A percentile compares a stretch with the other conserved stretches of the same genome.
Evolutionary conservation across 2,329 filamentous ascomycete species (phyloP).

Genomic region (Talaromyces verruculosus): DNA sequence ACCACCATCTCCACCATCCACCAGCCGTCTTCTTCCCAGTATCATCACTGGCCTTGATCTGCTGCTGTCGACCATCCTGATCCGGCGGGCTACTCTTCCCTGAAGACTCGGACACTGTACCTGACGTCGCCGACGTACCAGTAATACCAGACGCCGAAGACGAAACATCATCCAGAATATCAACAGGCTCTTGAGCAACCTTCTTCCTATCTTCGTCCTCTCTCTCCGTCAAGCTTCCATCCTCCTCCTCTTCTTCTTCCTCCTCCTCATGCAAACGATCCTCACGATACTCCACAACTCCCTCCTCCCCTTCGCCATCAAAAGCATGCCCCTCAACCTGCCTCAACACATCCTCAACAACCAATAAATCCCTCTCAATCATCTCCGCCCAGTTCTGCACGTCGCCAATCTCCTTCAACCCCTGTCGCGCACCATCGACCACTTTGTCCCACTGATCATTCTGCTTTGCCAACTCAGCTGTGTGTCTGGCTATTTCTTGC

Average conservation of each 20-base stretch:
- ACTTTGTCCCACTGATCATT: constrained; percentile 56
- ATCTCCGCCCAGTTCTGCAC: constrained; percentile 66
- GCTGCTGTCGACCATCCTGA: neutral
- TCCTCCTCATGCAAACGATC: neutral
- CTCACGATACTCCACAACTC: neutral
- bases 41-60: neutral
- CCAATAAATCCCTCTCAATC: constrained; percentile 52
- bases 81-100: constrained; percentile 15
- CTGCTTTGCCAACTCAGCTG: constrained; percentile 53
- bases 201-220: constrained; percentile 18
- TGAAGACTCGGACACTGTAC: constrained; percentile 16
- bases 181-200: constrained; percentile 9
- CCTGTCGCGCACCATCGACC: constrained; percentile 55
- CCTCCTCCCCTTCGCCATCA: constrained; percentile 17
- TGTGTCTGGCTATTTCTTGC: constrained; percentile 51
- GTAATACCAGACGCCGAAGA: constrained; percentile 20
- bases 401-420: constrained; percentile 63
- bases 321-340: constrained; percentile 26
- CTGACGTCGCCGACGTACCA: constrained; percentile 18
- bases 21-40: constrained; percentile 1
- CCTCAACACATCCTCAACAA: constrained; percentile 45
- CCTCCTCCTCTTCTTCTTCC: constrained; percentile 11
- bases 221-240: constrained; percentile 18
- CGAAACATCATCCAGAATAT: constrained; percentile 18
- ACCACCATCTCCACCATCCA: constrained; percentile 23